These are phyloP conservation scores for Globisporangium solare DNA, from an alignment of 352 stramenopile species.

Conservation along the genomic window DNA sequence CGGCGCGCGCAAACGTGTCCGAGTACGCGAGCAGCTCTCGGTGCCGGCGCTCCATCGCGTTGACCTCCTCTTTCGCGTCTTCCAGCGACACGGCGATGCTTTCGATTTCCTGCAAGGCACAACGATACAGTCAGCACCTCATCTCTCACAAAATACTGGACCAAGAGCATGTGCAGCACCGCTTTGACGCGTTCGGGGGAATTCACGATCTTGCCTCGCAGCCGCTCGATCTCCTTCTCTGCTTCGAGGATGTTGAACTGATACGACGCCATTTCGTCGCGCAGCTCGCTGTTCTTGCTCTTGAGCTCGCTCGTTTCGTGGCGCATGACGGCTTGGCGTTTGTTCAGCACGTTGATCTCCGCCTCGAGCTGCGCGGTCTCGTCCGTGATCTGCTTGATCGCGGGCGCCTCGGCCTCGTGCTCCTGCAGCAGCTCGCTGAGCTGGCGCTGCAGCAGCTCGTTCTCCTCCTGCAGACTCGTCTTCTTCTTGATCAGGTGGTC, in stretches of 20 bases:
- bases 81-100: constrained; percentile 57
- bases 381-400: constrained; percentile 51
- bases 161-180: constrained; percentile 6
- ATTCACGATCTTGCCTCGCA: constrained; percentile 87
- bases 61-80: constrained; percentile 60
- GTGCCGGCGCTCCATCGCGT: constrained; percentile 58
- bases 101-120: constrained; percentile 35
- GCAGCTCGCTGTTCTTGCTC: constrained; percentile 66
- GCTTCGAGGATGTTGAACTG: constrained; percentile 84
- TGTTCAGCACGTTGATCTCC: constrained; percentile 90
- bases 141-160: background rate
- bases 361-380: constrained; percentile 83
- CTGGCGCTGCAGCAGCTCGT: constrained; percentile 52
- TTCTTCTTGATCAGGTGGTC: constrained; percentile 47
- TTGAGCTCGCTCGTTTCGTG: constrained; percentile 84
- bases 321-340: constrained; percentile 81
- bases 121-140: background rate
- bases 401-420: constrained; percentile 48
- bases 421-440: constrained; percentile 56
- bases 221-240: constrained; percentile 68
- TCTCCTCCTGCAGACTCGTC: constrained; percentile 53
- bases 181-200: constrained; percentile 84
- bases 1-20: constrained; percentile 58
- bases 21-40: constrained; percentile 53
- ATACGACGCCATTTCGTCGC: constrained; percentile 63